These are phyloP conservation scores for Xanthoparmelia taractica DNA, from an alignment of 495 filamentous ascomycete species.

Conservation along the genomic window DNA sequence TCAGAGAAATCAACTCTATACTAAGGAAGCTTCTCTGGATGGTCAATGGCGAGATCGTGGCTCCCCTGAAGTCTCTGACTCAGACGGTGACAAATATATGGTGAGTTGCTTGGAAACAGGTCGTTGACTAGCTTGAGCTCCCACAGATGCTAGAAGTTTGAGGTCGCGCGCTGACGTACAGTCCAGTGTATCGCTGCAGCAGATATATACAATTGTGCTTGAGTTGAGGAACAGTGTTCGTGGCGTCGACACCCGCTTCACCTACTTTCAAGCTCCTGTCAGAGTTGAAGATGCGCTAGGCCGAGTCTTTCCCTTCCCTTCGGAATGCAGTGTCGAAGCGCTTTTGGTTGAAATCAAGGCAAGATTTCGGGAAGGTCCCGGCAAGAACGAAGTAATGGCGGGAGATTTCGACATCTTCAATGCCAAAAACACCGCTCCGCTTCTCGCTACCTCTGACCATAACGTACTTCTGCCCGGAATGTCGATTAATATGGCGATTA, in stretches of 20 bases:
- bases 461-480: slow-evolving; percentile 16
- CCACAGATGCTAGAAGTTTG: not conserved
- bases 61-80: slow-evolving; percentile 3
- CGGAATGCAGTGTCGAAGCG: slow-evolving; percentile 21
- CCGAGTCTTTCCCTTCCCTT: slow-evolving; percentile 21
- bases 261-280: slow-evolving; percentile 24
- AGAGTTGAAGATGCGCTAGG: slow-evolving; percentile 27
- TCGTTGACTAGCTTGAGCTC: not conserved
- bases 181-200: slow-evolving; percentile 21
- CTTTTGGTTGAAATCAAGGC: slow-evolving; percentile 21
- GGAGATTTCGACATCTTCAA: slow-evolving; percentile 25
- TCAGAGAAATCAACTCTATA: slow-evolving; percentile 12
- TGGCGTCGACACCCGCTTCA: slow-evolving; percentile 15
- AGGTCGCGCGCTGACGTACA: not conserved
- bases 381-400: slow-evolving; percentile 10
- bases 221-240: slow-evolving; percentile 11
- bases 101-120: not conserved
- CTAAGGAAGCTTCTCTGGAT: slow-evolving; percentile 11
- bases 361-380: slow-evolving; percentile 23
- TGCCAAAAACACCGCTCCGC: slow-evolving; percentile 19
- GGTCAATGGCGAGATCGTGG: slow-evolving; percentile 7
- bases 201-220: slow-evolving; percentile 25
- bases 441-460: slow-evolving; percentile 1
- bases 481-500: slow-evolving; percentile 19
- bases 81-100: slow-evolving; percentile 7